phyloP scores from a whole-genome alignment of 345 rosid genomes.

The Jatropha curcas region DNA sequence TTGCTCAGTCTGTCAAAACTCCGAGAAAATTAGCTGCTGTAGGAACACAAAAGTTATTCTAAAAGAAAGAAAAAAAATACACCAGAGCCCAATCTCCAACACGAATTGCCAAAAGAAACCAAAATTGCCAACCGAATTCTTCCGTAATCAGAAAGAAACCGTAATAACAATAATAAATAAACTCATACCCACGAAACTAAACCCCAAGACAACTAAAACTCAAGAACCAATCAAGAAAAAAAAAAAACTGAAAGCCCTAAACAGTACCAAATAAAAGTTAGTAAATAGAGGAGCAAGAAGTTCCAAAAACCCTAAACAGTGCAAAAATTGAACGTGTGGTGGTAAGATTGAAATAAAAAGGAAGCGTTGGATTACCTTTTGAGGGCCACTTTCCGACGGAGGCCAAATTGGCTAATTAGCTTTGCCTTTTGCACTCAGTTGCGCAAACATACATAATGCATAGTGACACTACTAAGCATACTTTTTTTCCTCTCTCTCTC shows the following conservation, averaged over 20 bases:
- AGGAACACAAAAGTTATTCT: no score
- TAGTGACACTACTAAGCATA: background rate
- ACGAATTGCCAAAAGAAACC: no score
- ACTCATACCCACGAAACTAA: no score
- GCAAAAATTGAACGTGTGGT: conserved; percentile 6
- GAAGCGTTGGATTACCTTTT: conserved; percentile 23
- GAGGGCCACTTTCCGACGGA: conserved; percentile 42
- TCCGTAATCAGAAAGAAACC: no score
- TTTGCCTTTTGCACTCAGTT: background rate
- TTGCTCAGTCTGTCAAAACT: background rate
- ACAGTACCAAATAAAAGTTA: no score
- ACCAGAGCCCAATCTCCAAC: no score
- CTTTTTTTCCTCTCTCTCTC: background rate
- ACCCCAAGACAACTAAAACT: background rate
- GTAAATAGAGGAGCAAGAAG: no score
- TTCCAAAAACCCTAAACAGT: background rate
- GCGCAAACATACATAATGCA: background rate
- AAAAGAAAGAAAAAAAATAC: no score
- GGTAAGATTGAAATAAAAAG: background rate
- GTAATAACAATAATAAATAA: no score
- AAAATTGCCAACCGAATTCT: no score
- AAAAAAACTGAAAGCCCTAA: background rate
- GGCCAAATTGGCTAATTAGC: conserved; percentile 20
- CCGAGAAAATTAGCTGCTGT: background rate
- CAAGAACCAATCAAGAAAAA: no score